Evolutionary conservation across 2,329 filamentous ascomycete genomes (phyloP), one percentile per base, ranked within the genome.

Genomic region (Ramularia endophylla): DNA sequence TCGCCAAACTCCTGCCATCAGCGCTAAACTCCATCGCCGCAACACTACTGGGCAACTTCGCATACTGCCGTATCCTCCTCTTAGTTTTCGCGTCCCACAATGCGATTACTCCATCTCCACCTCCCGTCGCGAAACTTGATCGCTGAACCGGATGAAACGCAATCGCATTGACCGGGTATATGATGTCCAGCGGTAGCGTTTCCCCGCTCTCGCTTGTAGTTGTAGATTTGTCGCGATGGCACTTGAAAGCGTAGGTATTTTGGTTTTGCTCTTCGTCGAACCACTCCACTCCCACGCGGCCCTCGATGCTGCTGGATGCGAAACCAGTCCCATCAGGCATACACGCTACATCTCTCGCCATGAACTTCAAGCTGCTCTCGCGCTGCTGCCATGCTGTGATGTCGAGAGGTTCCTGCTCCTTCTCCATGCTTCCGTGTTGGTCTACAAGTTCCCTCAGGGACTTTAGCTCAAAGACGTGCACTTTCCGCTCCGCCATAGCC

Each of bases 191-290:
- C 36, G 79, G 80, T 33, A 38, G 38, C 31, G 75, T 64, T 8
- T 74, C 73, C 18, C 40, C 50, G 4, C 43, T 38, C 35, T 41
- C 75, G 2, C 78, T 66, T 8, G 72, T 74, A 1, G 80, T 75
- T 62, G 92, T 67, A 6, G 73, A 74, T 2, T 81, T 75, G 63
- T 94, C 87, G 4, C 92, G 79, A 66, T 98, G 92, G 66, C 92
- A 98, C 66, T 98, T 98, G 78, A 98, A 98, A 11, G 92, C 92
- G 64, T 97, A 98, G 65, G 95, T 97, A 52, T 89, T 79, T 28
- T 85, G 83, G 68, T 97, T 89, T 3, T 85, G 89, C 63, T 90
- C 85, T 30, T 92, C 86, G 60, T 97, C 92, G 62, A 98, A 97
- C 87, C 89, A 97, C 65, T 98, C 92, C 1, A 98, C 92, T 0